Evolutionary conservation across 176 grass and related monocot species (phyloP), one percentile per base, ranked within the genome.

Genomic region (Oryza australiensis): DNA sequence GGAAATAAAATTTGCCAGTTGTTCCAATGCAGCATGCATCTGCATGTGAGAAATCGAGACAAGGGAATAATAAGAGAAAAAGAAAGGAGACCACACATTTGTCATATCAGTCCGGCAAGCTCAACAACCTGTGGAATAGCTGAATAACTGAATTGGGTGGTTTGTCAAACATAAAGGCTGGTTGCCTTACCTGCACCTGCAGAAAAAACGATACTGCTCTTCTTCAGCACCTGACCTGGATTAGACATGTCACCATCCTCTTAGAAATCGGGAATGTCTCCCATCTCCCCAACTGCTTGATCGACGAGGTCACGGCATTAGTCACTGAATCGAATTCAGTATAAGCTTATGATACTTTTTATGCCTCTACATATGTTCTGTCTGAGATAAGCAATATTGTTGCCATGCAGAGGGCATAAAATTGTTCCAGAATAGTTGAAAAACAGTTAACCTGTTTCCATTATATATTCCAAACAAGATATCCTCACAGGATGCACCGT

Each of bases 111-210:
- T 84, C 26, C 26, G 26, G 49, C 66, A 35, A 22, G 40, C 49
- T 71, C 62, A 80, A 49, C 85, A 40, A 71, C 40, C 64, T 46
- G 63, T 68, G 20, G 27, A 28, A 72, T 51, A n/a, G 30, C 6
- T 26, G 27, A 28, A 72, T 51, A 28, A 42, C 6, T 70, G 68
- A 64, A 40, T 46, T 49, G 27, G 26, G 57, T 20, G 42, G 49
- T 33, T 33, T 69, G 76, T 89, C 87, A 65, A 89, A 80, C 64
- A 70, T 32, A 33, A 55, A 64, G 82, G 71, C 76, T 70, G 82
- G 71, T 76, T 63, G 76, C 37, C 76, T 70, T 57, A 75, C 70
- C 87, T 85, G 40, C 53, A 89, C 35, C 64, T 57, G 64, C 13
- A 65, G 82, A n/a, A 85, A 81, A 87, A 89, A 76, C 26, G 37